A percentile compares a stretch with the other conserved stretches of the same genome.
Conservation (phyloP, 441 rosid species). For the Erodium moschatum region DNA sequence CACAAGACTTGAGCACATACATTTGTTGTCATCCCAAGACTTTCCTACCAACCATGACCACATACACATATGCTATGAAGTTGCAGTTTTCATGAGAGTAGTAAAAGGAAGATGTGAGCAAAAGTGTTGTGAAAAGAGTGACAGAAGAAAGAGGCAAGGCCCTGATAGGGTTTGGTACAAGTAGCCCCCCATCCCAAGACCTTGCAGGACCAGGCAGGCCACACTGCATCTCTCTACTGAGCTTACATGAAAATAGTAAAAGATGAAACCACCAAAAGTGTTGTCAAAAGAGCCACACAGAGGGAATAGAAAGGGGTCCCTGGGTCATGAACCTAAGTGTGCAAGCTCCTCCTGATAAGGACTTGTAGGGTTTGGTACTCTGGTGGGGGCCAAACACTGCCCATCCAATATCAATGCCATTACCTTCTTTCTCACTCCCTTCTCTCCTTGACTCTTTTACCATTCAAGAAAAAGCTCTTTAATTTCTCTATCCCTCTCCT, state of each 20-base stretch:
- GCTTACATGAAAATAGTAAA: constrained; percentile 7
- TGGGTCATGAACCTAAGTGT: neutral
- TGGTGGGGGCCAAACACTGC: constrained; percentile 22
- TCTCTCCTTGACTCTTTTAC: neutral
- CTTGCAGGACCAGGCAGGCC: neutral
- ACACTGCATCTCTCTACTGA: neutral
- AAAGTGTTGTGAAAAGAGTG: constrained; percentile 1
- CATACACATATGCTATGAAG: neutral
- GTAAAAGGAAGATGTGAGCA: neutral
- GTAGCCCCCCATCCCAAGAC: constrained; percentile 1
- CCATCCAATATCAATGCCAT: constrained; percentile 16
- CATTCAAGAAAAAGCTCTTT: constrained; percentile 23
- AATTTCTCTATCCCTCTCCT: constrained; percentile 22
- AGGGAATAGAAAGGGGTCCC: neutral
- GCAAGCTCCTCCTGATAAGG: constrained; percentile 5
- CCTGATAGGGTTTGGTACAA: neutral
- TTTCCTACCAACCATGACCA: neutral
- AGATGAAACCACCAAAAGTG: constrained; percentile 7
- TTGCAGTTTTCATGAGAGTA: neutral
- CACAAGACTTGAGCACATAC: neutral
- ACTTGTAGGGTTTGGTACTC: constrained; percentile 17
- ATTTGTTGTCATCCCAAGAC: neutral
- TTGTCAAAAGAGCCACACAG: constrained; percentile 4
- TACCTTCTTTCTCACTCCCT: neutral
- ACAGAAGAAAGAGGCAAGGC: neutral